Evolutionary conservation across 1,284 basidiomycete genomes (phyloP).

Genomic region (Rhizoctonia solani): DNA sequence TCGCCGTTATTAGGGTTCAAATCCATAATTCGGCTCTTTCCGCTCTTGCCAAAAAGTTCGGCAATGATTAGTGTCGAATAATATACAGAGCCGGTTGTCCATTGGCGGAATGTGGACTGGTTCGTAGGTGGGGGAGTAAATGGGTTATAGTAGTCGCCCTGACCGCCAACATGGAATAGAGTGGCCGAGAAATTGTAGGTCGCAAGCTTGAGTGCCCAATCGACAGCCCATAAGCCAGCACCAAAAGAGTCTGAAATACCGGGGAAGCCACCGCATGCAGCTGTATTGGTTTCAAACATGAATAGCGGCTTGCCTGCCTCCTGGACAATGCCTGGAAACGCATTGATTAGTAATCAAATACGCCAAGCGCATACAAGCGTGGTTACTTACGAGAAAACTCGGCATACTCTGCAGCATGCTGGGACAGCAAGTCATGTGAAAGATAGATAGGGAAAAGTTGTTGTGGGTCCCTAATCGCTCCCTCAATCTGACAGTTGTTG

Average conservation of each 20-base stretch:
- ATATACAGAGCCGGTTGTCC: too few relatives aligned
- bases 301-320: slow-evolving; percentile 46
- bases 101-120: slow-evolving; percentile 41
- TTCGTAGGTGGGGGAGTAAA: slow-evolving; percentile 53
- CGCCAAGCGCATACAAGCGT: not conserved
- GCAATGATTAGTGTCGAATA: slow-evolving; percentile 46
- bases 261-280: too few relatives aligned
- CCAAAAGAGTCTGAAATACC: too few relatives aligned
- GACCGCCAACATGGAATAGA: slow-evolving; percentile 44
- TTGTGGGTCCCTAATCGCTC: slow-evolving; percentile 28
- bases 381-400: slow-evolving; percentile 5
- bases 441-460: slow-evolving; percentile 32
- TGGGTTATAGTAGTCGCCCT: slow-evolving; percentile 44
- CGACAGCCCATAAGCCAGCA: slow-evolving; percentile 71
- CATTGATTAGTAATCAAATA: not conserved
- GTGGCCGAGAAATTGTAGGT: slow-evolving; percentile 55
- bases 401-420: slow-evolving; percentile 29
- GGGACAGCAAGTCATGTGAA: slow-evolving; percentile 20
- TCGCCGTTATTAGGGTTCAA: slow-evolving; percentile 44
- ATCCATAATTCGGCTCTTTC: slow-evolving; percentile 45
- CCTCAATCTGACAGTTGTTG: slow-evolving; percentile 36
- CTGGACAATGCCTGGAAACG: slow-evolving; percentile 4
- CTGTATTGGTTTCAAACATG: too few relatives aligned
- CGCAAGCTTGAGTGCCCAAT: slow-evolving; percentile 67
- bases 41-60: slow-evolving; percentile 46